Conservation (phyloP, 2,329 filamentous ascomycete species). For the Pseudogymnoascus sp. region DNA sequence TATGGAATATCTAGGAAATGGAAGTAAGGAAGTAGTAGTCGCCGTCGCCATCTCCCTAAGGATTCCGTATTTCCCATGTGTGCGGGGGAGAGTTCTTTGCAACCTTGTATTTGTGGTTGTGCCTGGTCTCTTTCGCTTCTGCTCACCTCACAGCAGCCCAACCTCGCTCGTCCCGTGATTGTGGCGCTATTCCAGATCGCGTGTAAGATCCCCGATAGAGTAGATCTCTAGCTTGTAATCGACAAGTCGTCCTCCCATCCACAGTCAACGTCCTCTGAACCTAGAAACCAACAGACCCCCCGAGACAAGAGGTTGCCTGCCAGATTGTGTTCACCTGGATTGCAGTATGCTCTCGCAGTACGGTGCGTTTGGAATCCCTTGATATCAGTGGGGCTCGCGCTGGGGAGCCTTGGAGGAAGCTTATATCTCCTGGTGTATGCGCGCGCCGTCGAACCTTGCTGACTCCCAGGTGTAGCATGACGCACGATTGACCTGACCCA, state of each 20-base stretch:
- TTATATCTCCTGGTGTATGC: conserved; percentile 7
- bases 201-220: conserved; percentile 10
- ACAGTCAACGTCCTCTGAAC: conserved; percentile 5
- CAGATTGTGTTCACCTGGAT: background rate
- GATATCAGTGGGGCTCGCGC: conserved; percentile 1
- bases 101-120: conserved; percentile 5
- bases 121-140: conserved; percentile 5
- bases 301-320: background rate
- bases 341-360: conserved; percentile 1
- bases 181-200: conserved; percentile 9
- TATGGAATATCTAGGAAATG: background rate
- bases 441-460: conserved; percentile 5
- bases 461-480: background rate
- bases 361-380: conserved; percentile 5
- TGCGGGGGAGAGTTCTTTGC: background rate
- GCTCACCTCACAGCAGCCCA: background rate
- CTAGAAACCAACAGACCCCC: background rate
- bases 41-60: background rate
- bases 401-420: conserved; percentile 6
- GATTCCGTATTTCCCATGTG: background rate
- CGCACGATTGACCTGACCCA: background rate
- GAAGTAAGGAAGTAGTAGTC: background rate
- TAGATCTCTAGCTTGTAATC: conserved; percentile 9
- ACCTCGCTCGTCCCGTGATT: conserved; percentile 8
- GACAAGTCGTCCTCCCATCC: conserved; percentile 1